Evolutionary conservation across 495 filamentous ascomycete species (phyloP).

Genomic region (Penicillium mononematosum): DNA sequence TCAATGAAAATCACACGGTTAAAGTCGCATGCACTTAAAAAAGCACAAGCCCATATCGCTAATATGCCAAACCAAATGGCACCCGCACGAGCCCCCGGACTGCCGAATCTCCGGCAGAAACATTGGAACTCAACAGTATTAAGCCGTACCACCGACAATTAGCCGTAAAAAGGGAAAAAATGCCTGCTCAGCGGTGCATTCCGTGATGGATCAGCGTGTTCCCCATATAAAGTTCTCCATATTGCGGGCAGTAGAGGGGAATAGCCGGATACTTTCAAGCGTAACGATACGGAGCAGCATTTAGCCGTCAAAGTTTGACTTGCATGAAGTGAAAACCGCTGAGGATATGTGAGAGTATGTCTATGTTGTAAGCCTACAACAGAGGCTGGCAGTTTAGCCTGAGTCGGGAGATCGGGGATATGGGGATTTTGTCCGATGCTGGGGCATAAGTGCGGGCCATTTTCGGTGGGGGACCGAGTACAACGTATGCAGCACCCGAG

Average conservation of each 20-base stretch:
- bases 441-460: not conserved
- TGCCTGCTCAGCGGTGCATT: not conserved
- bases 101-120: not conserved
- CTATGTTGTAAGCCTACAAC: too few species aligned
- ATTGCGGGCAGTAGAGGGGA: not conserved
- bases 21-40: not conserved
- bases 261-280: not conserved
- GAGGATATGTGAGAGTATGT: not conserved
- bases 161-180: not conserved
- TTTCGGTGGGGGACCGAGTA: not conserved
- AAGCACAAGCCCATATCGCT: not conserved
- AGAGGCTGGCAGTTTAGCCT: not conserved
- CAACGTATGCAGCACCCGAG: not conserved
- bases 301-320: not conserved
- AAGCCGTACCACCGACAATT: not conserved
- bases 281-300: not conserved
- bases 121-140: not conserved
- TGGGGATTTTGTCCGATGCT: not conserved
- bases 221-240: not conserved
- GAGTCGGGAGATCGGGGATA: not conserved
- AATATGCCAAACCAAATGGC: not conserved
- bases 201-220: constrained; percentile 7
- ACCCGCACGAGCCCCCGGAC: not conserved
- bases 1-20: not conserved
- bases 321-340: not conserved